These are phyloP conservation scores for Fraxinus sp. DNA, from an alignment of 305 asterid species.

Conservation along the genomic window DNA sequence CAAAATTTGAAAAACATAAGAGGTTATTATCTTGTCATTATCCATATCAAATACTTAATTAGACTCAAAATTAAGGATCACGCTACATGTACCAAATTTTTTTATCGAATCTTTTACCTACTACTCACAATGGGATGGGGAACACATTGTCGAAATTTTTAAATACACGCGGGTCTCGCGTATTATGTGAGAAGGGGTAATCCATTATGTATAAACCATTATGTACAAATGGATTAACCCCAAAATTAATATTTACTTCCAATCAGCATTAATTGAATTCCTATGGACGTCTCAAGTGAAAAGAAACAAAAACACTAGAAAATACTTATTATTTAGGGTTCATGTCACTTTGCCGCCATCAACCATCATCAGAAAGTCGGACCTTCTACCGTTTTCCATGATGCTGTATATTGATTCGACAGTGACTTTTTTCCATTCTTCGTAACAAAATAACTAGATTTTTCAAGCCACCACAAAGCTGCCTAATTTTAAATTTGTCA, in stretches of 20 bases:
- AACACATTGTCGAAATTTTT: no score
- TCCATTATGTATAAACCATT: no score
- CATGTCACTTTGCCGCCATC: not conserved
- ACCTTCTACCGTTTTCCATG: not conserved
- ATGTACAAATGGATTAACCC: no score
- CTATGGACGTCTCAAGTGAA: not conserved
- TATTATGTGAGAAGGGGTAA: no score
- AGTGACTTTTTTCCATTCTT: not conserved
- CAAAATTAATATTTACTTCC: not conserved
- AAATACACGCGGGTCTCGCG: no score
- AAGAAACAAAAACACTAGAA: not conserved
- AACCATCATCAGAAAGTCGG: not conserved
- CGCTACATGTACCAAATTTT: no score
- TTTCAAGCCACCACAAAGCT: not conserved
- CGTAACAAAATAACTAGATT: not conserved
- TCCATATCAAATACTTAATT: not conserved
- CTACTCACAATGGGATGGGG: no score
- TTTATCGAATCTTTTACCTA: no score
- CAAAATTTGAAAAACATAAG: not conserved
- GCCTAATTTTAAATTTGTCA: not conserved
- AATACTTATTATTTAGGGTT: not conserved
- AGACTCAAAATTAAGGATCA: not conserved
- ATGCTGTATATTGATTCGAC: not conserved
- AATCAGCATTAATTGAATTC: not conserved
- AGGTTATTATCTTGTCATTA: not conserved